Evolutionary conservation across 352 stramenopile genomes (phyloP).

Genomic region (Pseudoperonospora humuli): DNA sequence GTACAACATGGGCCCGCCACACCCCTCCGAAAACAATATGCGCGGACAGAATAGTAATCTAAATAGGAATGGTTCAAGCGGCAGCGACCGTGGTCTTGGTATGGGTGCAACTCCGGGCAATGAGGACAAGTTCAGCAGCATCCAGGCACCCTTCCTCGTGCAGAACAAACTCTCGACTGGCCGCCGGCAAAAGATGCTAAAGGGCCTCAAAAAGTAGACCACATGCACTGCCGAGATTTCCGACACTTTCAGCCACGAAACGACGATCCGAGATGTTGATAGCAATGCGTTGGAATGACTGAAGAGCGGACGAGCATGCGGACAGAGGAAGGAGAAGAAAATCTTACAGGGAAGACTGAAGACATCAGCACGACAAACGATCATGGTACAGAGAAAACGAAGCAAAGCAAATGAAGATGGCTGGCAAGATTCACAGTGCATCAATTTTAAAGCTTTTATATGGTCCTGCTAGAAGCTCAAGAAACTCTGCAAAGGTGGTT

Average conservation of each 20-base stretch:
- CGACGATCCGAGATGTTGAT: conserved; percentile 19
- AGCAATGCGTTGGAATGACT: conserved; percentile 8
- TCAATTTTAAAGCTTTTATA: conserved; percentile 24
- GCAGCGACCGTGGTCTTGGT: conserved; percentile 33
- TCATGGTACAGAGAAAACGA: conserved; percentile 19
- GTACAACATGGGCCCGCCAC: conserved; percentile 30
- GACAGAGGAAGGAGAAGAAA: conserved; percentile 20
- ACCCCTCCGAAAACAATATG: conserved; percentile 17
- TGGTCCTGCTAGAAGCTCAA: conserved; percentile 10
- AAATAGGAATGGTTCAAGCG: conserved; percentile 45
- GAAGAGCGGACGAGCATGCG: conserved; percentile 7
- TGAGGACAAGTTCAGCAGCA: conserved; percentile 82
- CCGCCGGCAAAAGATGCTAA: conserved; percentile 83
- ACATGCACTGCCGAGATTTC: conserved; percentile 9
- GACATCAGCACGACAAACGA: conserved; percentile 18
- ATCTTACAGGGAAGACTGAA: conserved; percentile 26
- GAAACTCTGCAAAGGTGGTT: conserved; percentile 8
- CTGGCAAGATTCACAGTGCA: conserved; percentile 21
- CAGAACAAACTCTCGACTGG: conserved; percentile 83
- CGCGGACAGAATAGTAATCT: conserved; percentile 42
- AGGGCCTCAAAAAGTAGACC: conserved; percentile 82
- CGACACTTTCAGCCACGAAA: background rate
- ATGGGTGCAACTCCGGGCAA: conserved; percentile 31
- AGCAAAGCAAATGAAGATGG: conserved; percentile 19
- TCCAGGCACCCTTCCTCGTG: conserved; percentile 78